Evolutionary conservation across 163 green algal species (phyloP).

Genomic region (Trebouxiophyceae sp.): DNA sequence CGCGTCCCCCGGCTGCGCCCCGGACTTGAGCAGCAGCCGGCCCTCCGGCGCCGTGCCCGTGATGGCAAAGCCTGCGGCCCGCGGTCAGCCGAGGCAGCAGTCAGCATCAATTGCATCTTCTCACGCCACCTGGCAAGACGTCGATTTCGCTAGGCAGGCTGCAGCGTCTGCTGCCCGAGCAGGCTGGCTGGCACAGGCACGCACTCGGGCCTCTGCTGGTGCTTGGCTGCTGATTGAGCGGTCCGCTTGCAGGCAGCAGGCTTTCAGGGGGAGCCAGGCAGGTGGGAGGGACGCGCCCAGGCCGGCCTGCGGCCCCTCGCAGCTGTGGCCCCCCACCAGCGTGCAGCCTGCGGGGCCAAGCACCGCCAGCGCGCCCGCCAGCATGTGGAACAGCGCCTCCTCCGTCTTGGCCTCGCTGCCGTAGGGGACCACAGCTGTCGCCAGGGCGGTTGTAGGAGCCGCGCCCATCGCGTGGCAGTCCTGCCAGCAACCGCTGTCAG

Average conservation of each 20-base stretch:
- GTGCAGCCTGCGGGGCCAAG: conserved; percentile 55
- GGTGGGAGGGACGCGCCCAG: conserved; percentile 31
- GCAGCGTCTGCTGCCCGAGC: too few species aligned
- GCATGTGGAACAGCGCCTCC: conserved; percentile 66
- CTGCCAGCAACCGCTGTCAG: too few species aligned
- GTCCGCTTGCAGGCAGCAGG: too few species aligned
- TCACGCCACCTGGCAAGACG: too few species aligned
- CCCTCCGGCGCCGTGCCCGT: conserved; percentile 38
- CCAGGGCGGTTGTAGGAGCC: conserved; percentile 57
- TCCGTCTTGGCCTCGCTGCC: conserved; percentile 46
- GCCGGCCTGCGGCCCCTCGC: conserved; percentile 63
- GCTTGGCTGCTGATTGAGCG: too few species aligned
- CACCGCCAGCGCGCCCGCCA: conserved; percentile 45
- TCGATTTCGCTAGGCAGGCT: too few species aligned
- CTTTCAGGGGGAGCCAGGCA: too few species aligned
- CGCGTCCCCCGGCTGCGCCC: conserved; percentile 51
- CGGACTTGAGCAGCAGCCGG: conserved; percentile 56
- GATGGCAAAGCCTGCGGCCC: conserved; percentile 54
- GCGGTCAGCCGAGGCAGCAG: background rate
- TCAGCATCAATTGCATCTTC: too few species aligned
- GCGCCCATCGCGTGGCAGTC: conserved; percentile 88
- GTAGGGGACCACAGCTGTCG: conserved; percentile 61
- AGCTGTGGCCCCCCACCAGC: conserved; percentile 78
- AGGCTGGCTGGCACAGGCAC: too few species aligned
- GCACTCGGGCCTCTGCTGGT: too few species aligned